Evolutionary conservation across 352 stramenopile species (phyloP), one percentile per base, ranked within the genome.

Genomic region (Phytopythium helicoides): DNA sequence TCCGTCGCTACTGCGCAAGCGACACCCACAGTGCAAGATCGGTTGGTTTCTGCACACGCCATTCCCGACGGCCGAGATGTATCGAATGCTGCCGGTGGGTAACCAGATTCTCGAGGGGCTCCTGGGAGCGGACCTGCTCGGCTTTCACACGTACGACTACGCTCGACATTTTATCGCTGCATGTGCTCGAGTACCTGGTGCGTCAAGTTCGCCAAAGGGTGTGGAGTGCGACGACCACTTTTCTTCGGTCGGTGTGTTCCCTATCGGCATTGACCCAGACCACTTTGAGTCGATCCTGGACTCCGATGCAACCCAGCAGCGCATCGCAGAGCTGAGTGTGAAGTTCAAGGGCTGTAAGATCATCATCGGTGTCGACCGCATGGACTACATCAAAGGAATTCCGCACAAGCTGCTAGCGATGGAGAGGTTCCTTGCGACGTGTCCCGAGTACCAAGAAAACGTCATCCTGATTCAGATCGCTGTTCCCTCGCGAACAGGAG

Each of bases 381-480:
- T 96, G 67, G 86, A 96, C 47, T 87, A 92, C 34, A 93, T 89
- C 62, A 96, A 95, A 64, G 87, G 87, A 2, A 95, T 96, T 47
- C 87, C 87, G 15, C 80, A 95, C 56, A 87, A 89, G 54, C 48
- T 96, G 42, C 56, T 95, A 18, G 85, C 85, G 14, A 89, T 96
- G 66, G 87, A 96, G 54, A 68, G 88, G 3, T 95, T 94, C 57
- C 58, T 96, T 1, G 73, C 76, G 14, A 66, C 76, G 52, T 86
- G 94, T 50, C 86, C 87, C 0, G 79, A 98, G 52, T 95, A 87
- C 59, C 79, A 87, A 18, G 91, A 93, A 15, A 96, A 96, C 61
- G 89, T 98, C 47, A 86, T 97, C 25, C 58, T 98, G 6, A 87
- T 98, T 40, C 92, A 98, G 69, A 96, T 98, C 39, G 95, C 82